These are phyloP conservation scores for Ammopiptanthus mongolicus DNA, from an alignment of 306 rosid genomes.

Conservation along the genomic window DNA sequence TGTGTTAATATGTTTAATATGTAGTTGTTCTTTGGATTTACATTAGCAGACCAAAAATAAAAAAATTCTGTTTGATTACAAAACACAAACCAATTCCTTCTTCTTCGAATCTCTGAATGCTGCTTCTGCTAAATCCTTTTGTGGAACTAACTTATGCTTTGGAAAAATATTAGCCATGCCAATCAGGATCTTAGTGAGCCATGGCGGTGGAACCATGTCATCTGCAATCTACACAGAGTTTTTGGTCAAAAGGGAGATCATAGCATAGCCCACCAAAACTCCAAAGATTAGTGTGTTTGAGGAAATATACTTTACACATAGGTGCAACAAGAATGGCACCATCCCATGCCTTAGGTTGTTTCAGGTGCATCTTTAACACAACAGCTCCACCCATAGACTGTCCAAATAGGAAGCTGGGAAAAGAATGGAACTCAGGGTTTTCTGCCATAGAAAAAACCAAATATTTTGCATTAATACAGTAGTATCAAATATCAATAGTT, in stretches of 20 bases:
- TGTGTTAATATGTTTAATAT: neutral
- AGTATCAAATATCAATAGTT: neutral
- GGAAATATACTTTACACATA: slow-evolving; percentile 80
- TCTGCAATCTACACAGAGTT: slow-evolving; percentile 72
- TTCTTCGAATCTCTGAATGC: slow-evolving; percentile 72
- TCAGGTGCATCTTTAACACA: slow-evolving; percentile 68
- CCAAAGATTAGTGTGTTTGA: slow-evolving; percentile 20
- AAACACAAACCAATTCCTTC: slow-evolving; percentile 53
- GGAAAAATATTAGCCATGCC: slow-evolving; percentile 66
- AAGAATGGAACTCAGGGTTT: slow-evolving; percentile 47
- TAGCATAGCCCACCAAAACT: neutral
- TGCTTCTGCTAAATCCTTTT: slow-evolving; percentile 72
- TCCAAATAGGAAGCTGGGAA: slow-evolving; percentile 83
- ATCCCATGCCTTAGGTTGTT: slow-evolving; percentile 75
- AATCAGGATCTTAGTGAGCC: slow-evolving; percentile 50
- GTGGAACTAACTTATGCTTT: slow-evolving; percentile 76
- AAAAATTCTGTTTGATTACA: neutral
- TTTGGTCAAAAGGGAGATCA: slow-evolving; percentile 25
- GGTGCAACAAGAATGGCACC: slow-evolving; percentile 97
- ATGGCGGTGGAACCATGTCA: slow-evolving; percentile 75
- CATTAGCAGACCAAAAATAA: neutral
- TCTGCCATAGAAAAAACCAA: slow-evolving; percentile 43
- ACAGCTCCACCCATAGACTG: slow-evolving; percentile 97
- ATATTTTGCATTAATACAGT: neutral
- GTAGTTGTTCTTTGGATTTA: neutral